phyloP scores from a whole-genome alignment of 768 basidiomycete genomes.

The Lactarius psammicola region DNA sequence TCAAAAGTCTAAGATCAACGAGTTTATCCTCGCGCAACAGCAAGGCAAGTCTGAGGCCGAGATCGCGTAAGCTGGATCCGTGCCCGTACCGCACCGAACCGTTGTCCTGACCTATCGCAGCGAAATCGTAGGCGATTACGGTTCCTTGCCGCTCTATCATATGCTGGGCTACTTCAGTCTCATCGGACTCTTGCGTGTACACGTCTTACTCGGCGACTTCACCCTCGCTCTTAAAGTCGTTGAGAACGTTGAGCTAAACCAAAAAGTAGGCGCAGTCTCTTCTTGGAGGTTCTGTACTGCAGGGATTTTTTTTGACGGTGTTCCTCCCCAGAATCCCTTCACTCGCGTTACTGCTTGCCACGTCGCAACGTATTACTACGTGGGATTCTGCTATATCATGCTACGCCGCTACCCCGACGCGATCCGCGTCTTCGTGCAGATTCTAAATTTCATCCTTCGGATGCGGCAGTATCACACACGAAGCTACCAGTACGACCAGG shows the following conservation, averaged over 20 bases:
- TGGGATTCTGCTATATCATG: conserved; percentile 96
- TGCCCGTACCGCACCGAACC: background rate
- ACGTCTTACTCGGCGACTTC: conserved; percentile 93
- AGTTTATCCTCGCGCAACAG: conserved; percentile 82
- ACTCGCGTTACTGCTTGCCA: conserved; percentile 96
- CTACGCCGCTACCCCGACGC: conserved; percentile 94
- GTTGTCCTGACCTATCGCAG: conserved; percentile 39
- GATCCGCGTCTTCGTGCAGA: conserved; percentile 87
- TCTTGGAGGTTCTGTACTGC: background rate
- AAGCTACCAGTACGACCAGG: conserved; percentile 96
- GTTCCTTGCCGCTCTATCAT: conserved; percentile 83
- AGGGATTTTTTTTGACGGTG: conserved; percentile 4
- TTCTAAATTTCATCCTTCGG: conserved; percentile 92
- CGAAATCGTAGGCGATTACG: conserved; percentile 89
- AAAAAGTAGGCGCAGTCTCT: conserved; percentile 53
- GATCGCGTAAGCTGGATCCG: conserved; percentile 59
- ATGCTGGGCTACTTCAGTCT: conserved; percentile 97
- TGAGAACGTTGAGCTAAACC: conserved; percentile 90
- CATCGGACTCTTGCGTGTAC: conserved; percentile 92
- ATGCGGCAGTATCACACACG: conserved; percentile 97
- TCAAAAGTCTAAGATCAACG: conserved; percentile 94
- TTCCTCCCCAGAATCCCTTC: conserved; percentile 60
- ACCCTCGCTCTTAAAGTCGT: conserved; percentile 92
- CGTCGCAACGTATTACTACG: conserved; percentile 92
- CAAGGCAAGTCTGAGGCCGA: conserved; percentile 80